Conservation (phyloP, 2,329 filamentous ascomycete species). For the Rachicladosporium sp. region DNA sequence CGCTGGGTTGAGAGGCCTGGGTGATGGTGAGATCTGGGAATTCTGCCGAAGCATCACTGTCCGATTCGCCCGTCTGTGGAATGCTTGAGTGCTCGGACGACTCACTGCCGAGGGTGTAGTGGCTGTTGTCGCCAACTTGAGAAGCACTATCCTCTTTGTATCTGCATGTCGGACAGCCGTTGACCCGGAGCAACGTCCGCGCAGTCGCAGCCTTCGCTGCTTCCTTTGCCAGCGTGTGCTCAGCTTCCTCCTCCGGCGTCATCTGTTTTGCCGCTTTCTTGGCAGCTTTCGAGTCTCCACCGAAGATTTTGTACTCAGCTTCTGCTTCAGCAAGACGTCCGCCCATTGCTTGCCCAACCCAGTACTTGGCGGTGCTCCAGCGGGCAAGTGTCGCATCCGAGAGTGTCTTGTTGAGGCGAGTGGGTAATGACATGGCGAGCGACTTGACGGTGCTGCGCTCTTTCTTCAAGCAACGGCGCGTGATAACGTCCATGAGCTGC, state of each 20-base stretch:
- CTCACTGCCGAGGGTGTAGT: too few relatives aligned
- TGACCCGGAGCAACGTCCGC: too few relatives aligned
- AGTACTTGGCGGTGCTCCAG: constrained; percentile 25
- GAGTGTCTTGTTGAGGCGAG: neutral
- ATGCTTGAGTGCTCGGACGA: too few relatives aligned
- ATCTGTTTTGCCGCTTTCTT: neutral
- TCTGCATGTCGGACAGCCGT: too few relatives aligned
- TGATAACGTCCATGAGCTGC: constrained; percentile 42
- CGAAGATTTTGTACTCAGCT: neutral
- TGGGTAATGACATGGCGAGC: constrained; percentile 26
- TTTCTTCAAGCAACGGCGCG: constrained; percentile 9
- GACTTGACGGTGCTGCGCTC: constrained; percentile 17
- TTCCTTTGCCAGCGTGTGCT: neutral
- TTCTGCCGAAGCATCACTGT: too few relatives aligned
- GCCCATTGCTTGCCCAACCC: constrained; percentile 11
- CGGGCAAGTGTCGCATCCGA: neutral
- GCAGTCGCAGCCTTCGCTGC: neutral
- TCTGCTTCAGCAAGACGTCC: neutral
- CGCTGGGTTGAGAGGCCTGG: too few relatives aligned
- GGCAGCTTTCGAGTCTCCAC: neutral
- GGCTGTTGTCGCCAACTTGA: too few relatives aligned
- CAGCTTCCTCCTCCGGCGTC: neutral
- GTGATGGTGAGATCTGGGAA: too few relatives aligned
- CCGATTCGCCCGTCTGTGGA: too few relatives aligned
- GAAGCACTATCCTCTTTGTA: too few relatives aligned